A percentile compares a stretch with the other conserved stretches of the same genome.
phyloP scores from a whole-genome alignment of 345 rosid genomes.

The Litchi chinensis region DNA sequence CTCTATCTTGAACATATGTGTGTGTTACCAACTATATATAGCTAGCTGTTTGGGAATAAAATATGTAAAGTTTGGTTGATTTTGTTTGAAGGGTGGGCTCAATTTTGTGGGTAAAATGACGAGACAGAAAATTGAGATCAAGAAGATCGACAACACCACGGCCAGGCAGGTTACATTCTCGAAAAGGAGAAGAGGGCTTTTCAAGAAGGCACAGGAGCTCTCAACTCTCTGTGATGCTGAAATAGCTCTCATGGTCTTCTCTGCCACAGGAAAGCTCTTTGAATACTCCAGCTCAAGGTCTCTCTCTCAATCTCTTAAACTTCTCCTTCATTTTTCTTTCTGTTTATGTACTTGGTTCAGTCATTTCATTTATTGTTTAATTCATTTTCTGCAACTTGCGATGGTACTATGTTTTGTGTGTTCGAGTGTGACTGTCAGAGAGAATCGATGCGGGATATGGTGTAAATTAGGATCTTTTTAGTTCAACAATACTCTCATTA shows the following conservation, averaged over 20 bases:
- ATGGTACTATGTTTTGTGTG: neutral
- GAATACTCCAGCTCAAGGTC: slow-evolving; percentile 50
- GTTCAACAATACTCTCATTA: neutral
- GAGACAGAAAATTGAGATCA: slow-evolving; percentile 49
- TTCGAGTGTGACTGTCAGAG: neutral
- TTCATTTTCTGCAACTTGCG: neutral
- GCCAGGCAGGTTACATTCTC: slow-evolving; percentile 56
- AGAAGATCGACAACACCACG: slow-evolving; percentile 43
- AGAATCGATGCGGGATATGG: neutral
- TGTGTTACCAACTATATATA: no score
- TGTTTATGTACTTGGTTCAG: neutral
- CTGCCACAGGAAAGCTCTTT: slow-evolving; percentile 43
- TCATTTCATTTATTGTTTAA: neutral
- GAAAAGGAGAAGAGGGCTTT: slow-evolving; percentile 48
- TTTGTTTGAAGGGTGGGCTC: slow-evolving; percentile 2
- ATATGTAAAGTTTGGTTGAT: neutral
- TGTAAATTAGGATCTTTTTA: neutral
- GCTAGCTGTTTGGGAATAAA: neutral
- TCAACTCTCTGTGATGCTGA: slow-evolving; percentile 53
- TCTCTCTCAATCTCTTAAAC: neutral
- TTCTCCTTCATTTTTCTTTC: no score
- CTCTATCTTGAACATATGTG: neutral
- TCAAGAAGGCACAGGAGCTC: slow-evolving; percentile 52
- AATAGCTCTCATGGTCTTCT: slow-evolving; percentile 37
- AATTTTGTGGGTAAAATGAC: slow-evolving; percentile 31